Base-by-base conservation (phyloP, 495 filamentous ascomycete species). In the Amorphotheca resinae region DNA sequence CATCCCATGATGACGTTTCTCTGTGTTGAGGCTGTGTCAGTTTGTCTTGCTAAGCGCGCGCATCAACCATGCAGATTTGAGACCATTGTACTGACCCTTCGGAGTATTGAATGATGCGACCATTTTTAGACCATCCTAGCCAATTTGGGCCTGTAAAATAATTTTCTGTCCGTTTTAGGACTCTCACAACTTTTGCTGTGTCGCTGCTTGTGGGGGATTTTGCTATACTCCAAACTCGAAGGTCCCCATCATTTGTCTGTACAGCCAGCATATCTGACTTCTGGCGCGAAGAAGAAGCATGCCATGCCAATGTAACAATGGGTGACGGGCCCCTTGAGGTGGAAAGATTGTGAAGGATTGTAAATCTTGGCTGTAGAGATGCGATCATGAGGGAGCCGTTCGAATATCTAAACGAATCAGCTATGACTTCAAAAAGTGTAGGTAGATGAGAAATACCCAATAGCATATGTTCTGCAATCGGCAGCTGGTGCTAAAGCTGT, bases 71-170 rank as follows among this genome's bases (percentile, higher is more conserved):
- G 45, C 37, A 50, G 38, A 14, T 16, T 35, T 23, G 14, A 16
- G 17, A 20, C 20, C 4, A 3, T 14, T 1, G 6, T 17, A 73
- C 86, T 68, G 64, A 95, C 89, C 84, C 77, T 62, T 95, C 87
- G 6, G 87, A 76, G 63, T 77, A 89, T 63, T 99, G 91, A 38
- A 99, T 72, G 48, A 99, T 87, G 50, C 84, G 80, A 21, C 91
- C 91, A 65, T 93, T 95, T 65, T 93, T 96, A 2, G 93, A 96
- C 91, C 91, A 99, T 18, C 75, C 82, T 70, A 94, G 84, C 89
- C 89, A 99, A 59, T 94, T 93, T 15, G 82, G 84, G 8, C 87
- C 87, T 9, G 77, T 63, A 22, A 76, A 65, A 40, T 71, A 82
- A 48, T 75, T 74, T 49, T 95, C 87, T 4, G 74, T 76, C 52